Evolutionary conservation across 73 alveolate species (phyloP), one percentile per base, ranked within the genome.

Genomic region (Durusdinium trenchii): DNA sequence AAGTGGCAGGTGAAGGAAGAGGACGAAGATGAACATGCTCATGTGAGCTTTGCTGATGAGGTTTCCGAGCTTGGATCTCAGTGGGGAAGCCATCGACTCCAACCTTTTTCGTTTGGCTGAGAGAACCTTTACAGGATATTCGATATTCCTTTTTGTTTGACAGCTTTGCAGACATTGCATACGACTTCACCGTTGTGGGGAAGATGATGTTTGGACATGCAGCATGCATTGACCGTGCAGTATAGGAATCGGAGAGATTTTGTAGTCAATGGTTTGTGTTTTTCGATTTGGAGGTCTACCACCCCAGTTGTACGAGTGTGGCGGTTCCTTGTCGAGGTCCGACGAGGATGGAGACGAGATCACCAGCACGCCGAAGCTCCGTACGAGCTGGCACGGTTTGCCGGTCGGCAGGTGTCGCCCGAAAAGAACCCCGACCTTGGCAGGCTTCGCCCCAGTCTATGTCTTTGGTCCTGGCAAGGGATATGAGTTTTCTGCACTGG

Each of bases 1-100:
- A 60, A 1, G 18, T 1, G 12, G 4, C 60, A 87, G 83, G 95
- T 79, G 89, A 43, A 86, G 54, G 98, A 91, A 35, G 95, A 87
- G 35, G 94, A 84, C 30, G 98, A 91, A n/a, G 98, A 91, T 5
- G 78, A 42, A 6, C 98, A 91, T 45, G 89, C 78, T n/a, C 90
- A 69, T 48, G 98, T 91, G 61, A 67, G 98, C 18, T 91, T 91
- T 40, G 98, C 89, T 4, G 98, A 91, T 48, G 98, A 67, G 50
- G 98, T 71, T 62, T 91, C 98, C 26, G 98, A 91, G 98, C 50
- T 45, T 35, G 46, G 64, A 57, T 5, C 98, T 36, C 42, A 36
- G 47, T 26, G 40, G 3, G 38, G 98, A 73, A 73, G 10, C 23
- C 12, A 14, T 75, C 54, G 73, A 60, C 18, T 0, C n/a, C 18